phyloP scores from a whole-genome alignment of 2,329 filamentous ascomycete genomes.

The Colletotrichum magnum region DNA sequence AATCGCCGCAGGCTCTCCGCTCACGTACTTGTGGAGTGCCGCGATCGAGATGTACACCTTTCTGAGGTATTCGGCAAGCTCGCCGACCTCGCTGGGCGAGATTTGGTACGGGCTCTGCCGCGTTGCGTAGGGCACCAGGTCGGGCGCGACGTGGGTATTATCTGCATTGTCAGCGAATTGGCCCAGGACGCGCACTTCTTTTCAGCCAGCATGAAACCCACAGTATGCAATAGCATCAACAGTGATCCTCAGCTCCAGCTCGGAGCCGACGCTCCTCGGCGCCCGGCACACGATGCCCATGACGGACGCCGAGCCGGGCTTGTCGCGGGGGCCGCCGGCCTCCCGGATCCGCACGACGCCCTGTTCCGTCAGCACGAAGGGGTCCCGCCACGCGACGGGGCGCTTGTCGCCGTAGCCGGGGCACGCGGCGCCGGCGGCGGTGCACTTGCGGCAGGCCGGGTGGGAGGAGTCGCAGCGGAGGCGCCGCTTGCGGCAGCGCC shows the following conservation, averaged over 20 bases:
- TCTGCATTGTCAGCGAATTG: background rate
- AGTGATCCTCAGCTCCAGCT: slow-evolving; percentile 8
- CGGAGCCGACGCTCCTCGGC: slow-evolving; percentile 9
- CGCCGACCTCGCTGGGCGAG: background rate
- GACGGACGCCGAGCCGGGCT: slow-evolving; percentile 4
- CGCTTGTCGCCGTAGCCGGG: slow-evolving; percentile 16
- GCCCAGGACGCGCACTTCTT: too few species aligned
- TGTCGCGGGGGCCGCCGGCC: background rate
- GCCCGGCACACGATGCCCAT: slow-evolving; percentile 20
- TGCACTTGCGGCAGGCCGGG: background rate
- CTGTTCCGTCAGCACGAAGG: slow-evolving; percentile 6
- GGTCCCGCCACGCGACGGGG: slow-evolving; percentile 7
- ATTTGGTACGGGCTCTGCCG: slow-evolving; percentile 8
- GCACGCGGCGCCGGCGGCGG: background rate
- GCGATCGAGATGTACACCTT: slow-evolving; percentile 23
- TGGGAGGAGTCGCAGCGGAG: slow-evolving; percentile 30
- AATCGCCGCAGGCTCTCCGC: background rate
- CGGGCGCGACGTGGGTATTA: slow-evolving; percentile 2
- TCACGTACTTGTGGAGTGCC: slow-evolving; percentile 15
- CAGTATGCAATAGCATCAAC: slow-evolving; percentile 24
- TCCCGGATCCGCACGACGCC: slow-evolving; percentile 16
- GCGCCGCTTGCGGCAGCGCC: slow-evolving; percentile 22
- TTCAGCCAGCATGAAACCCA: too few species aligned
- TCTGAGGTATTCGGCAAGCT: slow-evolving; percentile 12
- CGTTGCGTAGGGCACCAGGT: slow-evolving; percentile 18